Conservation (phyloP, 345 rosid genomes). For the Raphanus raphanistrum region DNA sequence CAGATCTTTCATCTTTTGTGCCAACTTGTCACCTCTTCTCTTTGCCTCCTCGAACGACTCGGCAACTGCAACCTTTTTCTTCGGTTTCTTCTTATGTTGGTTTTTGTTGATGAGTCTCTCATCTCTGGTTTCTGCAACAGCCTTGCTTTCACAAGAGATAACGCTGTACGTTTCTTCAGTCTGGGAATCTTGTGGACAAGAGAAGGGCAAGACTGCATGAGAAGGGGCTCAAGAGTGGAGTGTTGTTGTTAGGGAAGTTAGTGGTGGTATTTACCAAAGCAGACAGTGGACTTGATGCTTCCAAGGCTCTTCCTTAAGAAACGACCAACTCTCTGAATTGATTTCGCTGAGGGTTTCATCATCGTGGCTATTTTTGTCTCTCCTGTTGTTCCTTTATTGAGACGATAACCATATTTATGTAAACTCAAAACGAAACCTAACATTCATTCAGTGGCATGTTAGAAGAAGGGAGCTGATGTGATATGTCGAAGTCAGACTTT, state of each 20-base stretch:
- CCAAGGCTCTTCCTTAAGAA: conserved; percentile 51
- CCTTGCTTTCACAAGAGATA: conserved; percentile 43
- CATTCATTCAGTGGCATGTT: conserved; percentile 37
- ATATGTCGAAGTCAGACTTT: conserved; percentile 30
- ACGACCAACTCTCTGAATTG: conserved; percentile 56
- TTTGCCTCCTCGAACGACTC: conserved; percentile 14
- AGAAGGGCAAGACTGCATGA: conserved; percentile 34
- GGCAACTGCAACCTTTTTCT: conserved; percentile 30
- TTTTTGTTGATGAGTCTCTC: conserved; percentile 21
- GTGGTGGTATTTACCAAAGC: conserved; percentile 46
- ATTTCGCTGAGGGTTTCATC: conserved; percentile 44
- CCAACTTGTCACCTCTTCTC: conserved; percentile 52
- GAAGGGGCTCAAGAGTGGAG: conserved; percentile 46
- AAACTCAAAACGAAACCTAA: conserved; percentile 29
- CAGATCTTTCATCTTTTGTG: conserved; percentile 79
- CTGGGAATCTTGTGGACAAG: conserved; percentile 21
- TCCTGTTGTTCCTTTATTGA: not conserved
- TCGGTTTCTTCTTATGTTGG: conserved; percentile 36
- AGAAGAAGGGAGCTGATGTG: not conserved
- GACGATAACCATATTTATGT: conserved; percentile 25
- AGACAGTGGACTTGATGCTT: conserved; percentile 52
- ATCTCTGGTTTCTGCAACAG: conserved; percentile 37
- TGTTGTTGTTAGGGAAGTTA: conserved; percentile 45
- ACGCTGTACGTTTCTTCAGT: conserved; percentile 39
- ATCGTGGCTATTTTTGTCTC: conserved; percentile 12